phyloP scores from a whole-genome alignment of 2,329 filamentous ascomycete species.

The Talaromyces sp. region DNA sequence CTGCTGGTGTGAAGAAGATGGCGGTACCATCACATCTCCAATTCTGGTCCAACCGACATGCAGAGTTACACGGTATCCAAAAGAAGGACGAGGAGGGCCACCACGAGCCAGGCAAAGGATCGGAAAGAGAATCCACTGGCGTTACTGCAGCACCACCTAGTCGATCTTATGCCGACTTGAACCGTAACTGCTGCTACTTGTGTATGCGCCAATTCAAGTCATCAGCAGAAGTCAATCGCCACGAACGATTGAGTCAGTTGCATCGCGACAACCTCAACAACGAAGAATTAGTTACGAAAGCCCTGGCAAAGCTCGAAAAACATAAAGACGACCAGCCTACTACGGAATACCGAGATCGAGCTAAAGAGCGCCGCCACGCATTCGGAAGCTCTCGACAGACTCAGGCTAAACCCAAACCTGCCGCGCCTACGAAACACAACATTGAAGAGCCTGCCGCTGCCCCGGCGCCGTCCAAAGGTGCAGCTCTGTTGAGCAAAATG shows the following conservation, averaged over 20 bases:
- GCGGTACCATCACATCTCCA: slow-evolving; percentile 61
- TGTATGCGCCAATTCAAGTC: slow-evolving; percentile 56
- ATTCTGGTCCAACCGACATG: slow-evolving; percentile 67
- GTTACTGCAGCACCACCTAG: slow-evolving; percentile 34
- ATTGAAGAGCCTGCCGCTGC: slow-evolving; percentile 23
- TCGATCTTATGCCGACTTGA: slow-evolving; percentile 57
- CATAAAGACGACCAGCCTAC: slow-evolving; percentile 32
- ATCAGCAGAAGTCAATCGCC: slow-evolving; percentile 51
- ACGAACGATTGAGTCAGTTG: slow-evolving; percentile 55
- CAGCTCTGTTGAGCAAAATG: slow-evolving; percentile 48
- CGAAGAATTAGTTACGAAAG: slow-evolving; percentile 41
- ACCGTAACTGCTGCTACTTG: slow-evolving; percentile 56
- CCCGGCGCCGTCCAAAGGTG: slow-evolving; percentile 42
- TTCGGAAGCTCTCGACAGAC: slow-evolving; percentile 33
- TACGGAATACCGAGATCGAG: slow-evolving; percentile 44
- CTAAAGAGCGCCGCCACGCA: slow-evolving; percentile 41
- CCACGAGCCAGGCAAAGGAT: slow-evolving; percentile 8
- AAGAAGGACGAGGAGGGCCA: slow-evolving; percentile 27
- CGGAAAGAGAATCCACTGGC: slow-evolving; percentile 9
- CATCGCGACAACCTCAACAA: slow-evolving; percentile 54
- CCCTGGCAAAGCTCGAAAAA: slow-evolving; percentile 39
- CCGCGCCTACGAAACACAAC: slow-evolving; percentile 25
- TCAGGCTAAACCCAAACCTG: slow-evolving; percentile 18
- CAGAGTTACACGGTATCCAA: slow-evolving; percentile 56
- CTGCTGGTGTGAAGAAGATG: slow-evolving; percentile 38